phyloP scores from a whole-genome alignment of 768 basidiomycete genomes.

The Termitomyces sp. region DNA sequence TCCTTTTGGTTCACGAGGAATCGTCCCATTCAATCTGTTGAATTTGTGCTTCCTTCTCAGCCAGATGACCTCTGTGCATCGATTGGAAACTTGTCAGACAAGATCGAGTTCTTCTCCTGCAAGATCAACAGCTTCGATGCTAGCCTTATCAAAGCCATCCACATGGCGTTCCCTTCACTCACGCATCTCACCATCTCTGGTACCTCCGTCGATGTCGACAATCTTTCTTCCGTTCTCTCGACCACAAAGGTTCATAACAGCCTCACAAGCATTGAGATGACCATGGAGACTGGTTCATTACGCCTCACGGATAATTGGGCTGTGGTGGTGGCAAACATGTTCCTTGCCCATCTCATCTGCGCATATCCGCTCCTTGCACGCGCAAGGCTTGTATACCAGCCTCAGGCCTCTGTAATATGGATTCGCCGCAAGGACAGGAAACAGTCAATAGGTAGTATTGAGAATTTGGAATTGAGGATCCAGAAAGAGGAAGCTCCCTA shows the following conservation, averaged over 20 bases:
- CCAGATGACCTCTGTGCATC: conserved; percentile 8
- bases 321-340: conserved; percentile 10
- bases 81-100: conserved; percentile 3
- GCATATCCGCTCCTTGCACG: conserved; percentile 12
- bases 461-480: conserved; percentile 10
- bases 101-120: conserved; percentile 13
- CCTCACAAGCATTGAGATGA: conserved; percentile 12
- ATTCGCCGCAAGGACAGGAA: background rate
- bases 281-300: conserved; percentile 9
- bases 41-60: conserved; percentile 11
- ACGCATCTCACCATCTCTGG: conserved; percentile 16
- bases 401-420: conserved; percentile 14
- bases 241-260: conserved; percentile 3
- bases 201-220: conserved; percentile 12
- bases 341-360: conserved; percentile 8
- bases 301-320: conserved; percentile 14
- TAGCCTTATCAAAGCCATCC: conserved; percentile 12
- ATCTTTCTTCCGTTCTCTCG: conserved; percentile 8
- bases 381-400: conserved; percentile 15
- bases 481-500: conserved; percentile 7
- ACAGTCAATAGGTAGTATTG: background rate
- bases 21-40: conserved; percentile 8
- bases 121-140: conserved; percentile 9
- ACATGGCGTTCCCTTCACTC: conserved; percentile 12
- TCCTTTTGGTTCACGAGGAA: conserved; percentile 11